phyloP scores from a whole-genome alignment of 2,329 filamentous ascomycete species.

The Ceratocystis cacaofunesta region DNA sequence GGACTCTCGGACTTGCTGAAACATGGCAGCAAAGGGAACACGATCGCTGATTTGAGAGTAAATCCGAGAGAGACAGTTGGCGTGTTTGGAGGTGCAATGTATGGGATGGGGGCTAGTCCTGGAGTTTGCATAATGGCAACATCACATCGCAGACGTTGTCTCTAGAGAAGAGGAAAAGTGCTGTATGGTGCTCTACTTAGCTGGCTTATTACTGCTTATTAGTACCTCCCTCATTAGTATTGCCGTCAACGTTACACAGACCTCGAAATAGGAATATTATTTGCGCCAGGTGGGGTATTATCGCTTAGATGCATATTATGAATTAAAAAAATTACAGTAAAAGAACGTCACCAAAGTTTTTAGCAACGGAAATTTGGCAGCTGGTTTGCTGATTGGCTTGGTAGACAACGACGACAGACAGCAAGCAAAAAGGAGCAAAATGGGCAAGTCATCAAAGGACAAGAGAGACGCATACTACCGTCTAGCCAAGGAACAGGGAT shows the following conservation, averaged over 20 bases:
- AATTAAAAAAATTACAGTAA: background rate
- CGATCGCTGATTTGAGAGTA: background rate
- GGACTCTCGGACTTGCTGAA: background rate
- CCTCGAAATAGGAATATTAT: background rate
- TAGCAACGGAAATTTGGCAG: background rate
- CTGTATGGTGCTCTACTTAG: no score
- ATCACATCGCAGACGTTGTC: no score
- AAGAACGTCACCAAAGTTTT: background rate
- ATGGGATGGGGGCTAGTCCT: no score
- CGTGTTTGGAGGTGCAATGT: no score
- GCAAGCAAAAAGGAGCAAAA: conserved; percentile 25
- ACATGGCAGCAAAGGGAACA: background rate
- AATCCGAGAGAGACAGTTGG: no score
- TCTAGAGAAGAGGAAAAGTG: no score
- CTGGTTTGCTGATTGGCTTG: no score
- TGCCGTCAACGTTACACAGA: background rate
- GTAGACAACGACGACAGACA: background rate
- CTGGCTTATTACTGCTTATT: background rate
- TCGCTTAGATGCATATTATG: background rate
- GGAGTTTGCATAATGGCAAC: background rate
- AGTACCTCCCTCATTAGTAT: background rate
- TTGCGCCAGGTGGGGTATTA: background rate
- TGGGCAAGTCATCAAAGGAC: conserved; percentile 98
- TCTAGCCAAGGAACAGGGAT: conserved; percentile 95
- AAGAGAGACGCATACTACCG: conserved; percentile 97